A percentile compares a stretch with the other conserved stretches of the same genome.
phyloP scores from a whole-genome alignment of 225 moss, liverwort and hornwort genomes.

The Physcomitrium patens region DNA sequence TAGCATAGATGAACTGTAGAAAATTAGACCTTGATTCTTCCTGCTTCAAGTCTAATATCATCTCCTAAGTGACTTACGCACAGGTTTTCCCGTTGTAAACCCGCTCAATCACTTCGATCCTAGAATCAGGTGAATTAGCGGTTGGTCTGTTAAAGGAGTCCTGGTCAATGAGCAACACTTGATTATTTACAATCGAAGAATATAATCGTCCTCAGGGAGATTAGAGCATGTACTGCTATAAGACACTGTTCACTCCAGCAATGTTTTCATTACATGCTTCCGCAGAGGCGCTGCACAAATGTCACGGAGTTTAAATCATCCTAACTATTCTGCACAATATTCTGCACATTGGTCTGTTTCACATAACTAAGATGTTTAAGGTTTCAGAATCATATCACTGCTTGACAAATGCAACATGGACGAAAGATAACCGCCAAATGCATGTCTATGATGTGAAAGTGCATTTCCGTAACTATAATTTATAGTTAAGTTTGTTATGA shows the following conservation, averaged over 20 bases:
- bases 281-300: background rate
- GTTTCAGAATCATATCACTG: background rate
- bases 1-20: background rate
- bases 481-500: background rate
- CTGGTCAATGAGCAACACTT: constrained; percentile 39
- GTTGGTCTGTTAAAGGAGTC: constrained; percentile 86
- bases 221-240: background rate
- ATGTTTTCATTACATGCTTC: background rate
- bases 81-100: constrained; percentile 57
- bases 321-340: too few relatives aligned
- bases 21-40: background rate
- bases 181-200: background rate
- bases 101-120: constrained; percentile 89
- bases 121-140: constrained; percentile 77
- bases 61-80: constrained; percentile 48
- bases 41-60: background rate
- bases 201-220: background rate
- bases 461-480: background rate
- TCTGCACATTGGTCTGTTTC: background rate
- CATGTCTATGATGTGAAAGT: background rate
- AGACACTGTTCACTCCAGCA: background rate
- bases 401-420: background rate
- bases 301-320: background rate
- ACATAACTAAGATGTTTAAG: background rate
- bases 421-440: background rate